Percentiles rank a stretch among this genome's conserved stretches.
Evolutionary conservation across 2,329 filamentous ascomycete species (phyloP).

Genomic region (Curvularia verruculosa): DNA sequence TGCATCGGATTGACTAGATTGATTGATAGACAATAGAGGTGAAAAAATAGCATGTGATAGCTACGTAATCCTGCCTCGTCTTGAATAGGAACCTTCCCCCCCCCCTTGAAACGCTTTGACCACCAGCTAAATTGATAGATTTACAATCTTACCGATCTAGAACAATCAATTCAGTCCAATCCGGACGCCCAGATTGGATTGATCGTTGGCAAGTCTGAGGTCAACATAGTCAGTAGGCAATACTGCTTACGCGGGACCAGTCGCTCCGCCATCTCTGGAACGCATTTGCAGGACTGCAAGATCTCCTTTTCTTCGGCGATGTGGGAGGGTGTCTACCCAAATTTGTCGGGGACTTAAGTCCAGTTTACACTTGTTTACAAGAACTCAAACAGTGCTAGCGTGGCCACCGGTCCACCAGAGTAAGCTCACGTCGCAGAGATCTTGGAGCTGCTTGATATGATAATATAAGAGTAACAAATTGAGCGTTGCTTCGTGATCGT

Average conservation of each 20-base stretch:
- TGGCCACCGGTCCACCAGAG: background rate
- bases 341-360: conserved; percentile 6
- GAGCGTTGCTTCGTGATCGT: background rate
- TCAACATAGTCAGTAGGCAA: too few species aligned
- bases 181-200: too few species aligned
- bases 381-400: background rate
- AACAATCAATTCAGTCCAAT: too few species aligned
- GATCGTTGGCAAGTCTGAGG: too few species aligned
- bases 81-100: too few species aligned
- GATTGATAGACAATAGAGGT: too few species aligned
- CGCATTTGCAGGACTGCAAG: conserved; percentile 2
- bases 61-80: too few species aligned
- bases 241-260: background rate
- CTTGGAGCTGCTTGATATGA: background rate
- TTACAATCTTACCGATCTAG: too few species aligned
- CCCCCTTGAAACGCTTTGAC: too few species aligned
- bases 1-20: too few species aligned
- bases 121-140: too few species aligned
- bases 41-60: too few species aligned
- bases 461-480: background rate
- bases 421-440: background rate
- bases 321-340: conserved; percentile 5
- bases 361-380: background rate
- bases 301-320: conserved; percentile 9
- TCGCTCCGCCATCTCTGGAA: background rate